A percentile compares a stretch with the other conserved stretches of the same genome.
phyloP scores from a whole-genome alignment of 805 yeast species.

The Yarrowia deformans region DNA sequence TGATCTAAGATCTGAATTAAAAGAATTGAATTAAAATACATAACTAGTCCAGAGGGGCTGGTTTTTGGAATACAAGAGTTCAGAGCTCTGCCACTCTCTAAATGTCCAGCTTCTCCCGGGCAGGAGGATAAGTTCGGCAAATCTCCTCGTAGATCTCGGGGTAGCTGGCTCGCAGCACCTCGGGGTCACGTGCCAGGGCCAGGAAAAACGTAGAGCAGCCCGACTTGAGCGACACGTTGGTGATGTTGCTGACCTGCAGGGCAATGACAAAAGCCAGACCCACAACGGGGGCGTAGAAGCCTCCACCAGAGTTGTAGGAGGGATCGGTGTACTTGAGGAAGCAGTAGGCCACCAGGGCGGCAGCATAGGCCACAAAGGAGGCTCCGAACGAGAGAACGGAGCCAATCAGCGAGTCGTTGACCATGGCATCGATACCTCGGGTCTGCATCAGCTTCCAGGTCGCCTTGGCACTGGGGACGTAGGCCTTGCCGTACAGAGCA shows the following conservation, averaged over 20 bases:
- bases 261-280: slow-evolving; percentile 78
- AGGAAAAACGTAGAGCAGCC: slow-evolving; percentile 87
- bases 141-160: slow-evolving; percentile 72
- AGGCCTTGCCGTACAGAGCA: slow-evolving; percentile 85
- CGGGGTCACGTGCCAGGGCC: slow-evolving; percentile 85
- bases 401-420: slow-evolving; percentile 82
- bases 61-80: no score
- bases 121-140: slow-evolving; percentile 72
- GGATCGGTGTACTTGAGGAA: slow-evolving; percentile 75
- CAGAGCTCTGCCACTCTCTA: not conserved
- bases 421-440: slow-evolving; percentile 83
- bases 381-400: slow-evolving; percentile 82
- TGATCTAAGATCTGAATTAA: no score
- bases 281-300: slow-evolving; percentile 72
- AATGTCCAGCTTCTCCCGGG: slow-evolving; percentile 58
- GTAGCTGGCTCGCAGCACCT: slow-evolving; percentile 74
- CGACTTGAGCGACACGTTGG: slow-evolving; percentile 76
- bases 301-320: slow-evolving; percentile 64
- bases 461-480: slow-evolving; percentile 76
- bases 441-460: slow-evolving; percentile 78
- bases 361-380: slow-evolving; percentile 71
- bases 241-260: slow-evolving; percentile 73
- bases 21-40: not conserved
- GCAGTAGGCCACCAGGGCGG: slow-evolving; percentile 67
- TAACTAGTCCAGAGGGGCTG: not conserved